Base-by-base conservation (phyloP, 2,329 filamentous ascomycete species). In the Aspergillus chevalieri region DNA sequence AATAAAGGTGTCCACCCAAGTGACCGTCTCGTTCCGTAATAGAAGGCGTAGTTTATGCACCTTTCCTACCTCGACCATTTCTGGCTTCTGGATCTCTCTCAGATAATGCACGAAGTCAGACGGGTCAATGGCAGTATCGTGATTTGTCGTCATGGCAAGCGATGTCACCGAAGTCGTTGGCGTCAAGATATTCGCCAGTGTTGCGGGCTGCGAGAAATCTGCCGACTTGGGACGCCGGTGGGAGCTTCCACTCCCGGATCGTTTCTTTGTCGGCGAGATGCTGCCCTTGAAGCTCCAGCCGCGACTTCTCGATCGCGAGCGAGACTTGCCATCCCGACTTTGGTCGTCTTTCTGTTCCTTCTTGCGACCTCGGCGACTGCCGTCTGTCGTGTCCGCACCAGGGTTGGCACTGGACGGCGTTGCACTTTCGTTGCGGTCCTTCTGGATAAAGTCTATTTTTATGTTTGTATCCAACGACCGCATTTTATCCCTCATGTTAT, bases 401-500 rank as follows among this genome's bases (percentile, higher is more conserved):
- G 63, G 57, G 42, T 62, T 74, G 67, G 59, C 73, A 76, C 57
- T 68, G 71, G 55, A 74, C 56, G 71, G 74, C 63, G 66, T 71
- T 62, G 65, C 74, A 69, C 78, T 84, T 66, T 86, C 86, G 6
- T 81, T 82, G 77, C 87, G 89, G 65, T 96, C 88, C 66, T 95
- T 91, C 47, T 86, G 85, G 60, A 97, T 90, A 61, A 98, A 94
- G 64, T 97, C 91, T 65, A 90, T 88, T 72, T 98, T 98, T 74
- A 97, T 91, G 33, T 87, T 86, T 56, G 89, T 80, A 54, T 88
- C 89, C 52, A 98, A 75, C 49, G 85, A 91, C 43, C 92, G 82
- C 90, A 98, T 96, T 73, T 94, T 94, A 68, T 92, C 89, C 48
- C 92, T 81, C 77, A 95, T 90, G 56, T 95, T 87, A 63, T 94